A percentile compares a stretch with the other conserved stretches of the same genome.
Conservation (phyloP, 495 filamentous ascomycete species). For the Parathielavia appendiculata region DNA sequence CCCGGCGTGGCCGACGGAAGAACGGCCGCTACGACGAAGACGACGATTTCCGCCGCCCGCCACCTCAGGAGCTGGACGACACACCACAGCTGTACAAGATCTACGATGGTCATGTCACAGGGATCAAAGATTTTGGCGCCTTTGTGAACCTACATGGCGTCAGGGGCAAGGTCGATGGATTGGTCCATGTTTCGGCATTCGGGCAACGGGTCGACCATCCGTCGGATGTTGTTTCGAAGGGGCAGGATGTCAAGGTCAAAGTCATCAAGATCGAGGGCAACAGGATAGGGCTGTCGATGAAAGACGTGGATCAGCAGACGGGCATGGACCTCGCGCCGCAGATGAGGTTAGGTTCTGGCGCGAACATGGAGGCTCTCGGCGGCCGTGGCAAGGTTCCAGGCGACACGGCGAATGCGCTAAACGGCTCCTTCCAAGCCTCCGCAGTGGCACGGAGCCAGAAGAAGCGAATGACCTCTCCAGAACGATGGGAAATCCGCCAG, state of each 20-base stretch:
- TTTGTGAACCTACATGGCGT: slow-evolving; percentile 92
- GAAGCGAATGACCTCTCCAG: slow-evolving; percentile 92
- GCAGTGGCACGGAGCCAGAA: slow-evolving; percentile 48
- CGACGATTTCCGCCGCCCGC: slow-evolving; percentile 66
- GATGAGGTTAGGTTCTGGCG: slow-evolving; percentile 77
- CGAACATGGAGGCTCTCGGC: slow-evolving; percentile 79
- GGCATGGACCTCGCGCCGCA: slow-evolving; percentile 81
- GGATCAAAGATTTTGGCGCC: slow-evolving; percentile 89
- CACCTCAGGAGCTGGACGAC: slow-evolving; percentile 72
- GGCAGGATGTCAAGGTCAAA: slow-evolving; percentile 89
- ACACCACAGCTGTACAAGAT: slow-evolving; percentile 77
- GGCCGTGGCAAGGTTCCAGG: slow-evolving; percentile 57
- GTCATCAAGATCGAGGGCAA: slow-evolving; percentile 77
- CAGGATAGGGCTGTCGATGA: slow-evolving; percentile 87
- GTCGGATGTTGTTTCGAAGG: slow-evolving; percentile 73
- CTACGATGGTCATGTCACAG: slow-evolving; percentile 84
- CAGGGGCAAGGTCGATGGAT: slow-evolving; percentile 80
- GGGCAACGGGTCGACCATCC: slow-evolving; percentile 87
- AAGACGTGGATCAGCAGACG: slow-evolving; percentile 89
- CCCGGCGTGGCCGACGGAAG: slow-evolving; percentile 43
- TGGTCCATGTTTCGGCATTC: slow-evolving; percentile 96
- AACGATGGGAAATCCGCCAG: slow-evolving; percentile 95
- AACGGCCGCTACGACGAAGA: slow-evolving; percentile 56
- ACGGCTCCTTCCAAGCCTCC: slow-evolving; percentile 37
- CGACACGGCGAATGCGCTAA: slow-evolving; percentile 9